phyloP scores from a whole-genome alignment of 306 rosid genomes.

The Fagus crenata region DNA sequence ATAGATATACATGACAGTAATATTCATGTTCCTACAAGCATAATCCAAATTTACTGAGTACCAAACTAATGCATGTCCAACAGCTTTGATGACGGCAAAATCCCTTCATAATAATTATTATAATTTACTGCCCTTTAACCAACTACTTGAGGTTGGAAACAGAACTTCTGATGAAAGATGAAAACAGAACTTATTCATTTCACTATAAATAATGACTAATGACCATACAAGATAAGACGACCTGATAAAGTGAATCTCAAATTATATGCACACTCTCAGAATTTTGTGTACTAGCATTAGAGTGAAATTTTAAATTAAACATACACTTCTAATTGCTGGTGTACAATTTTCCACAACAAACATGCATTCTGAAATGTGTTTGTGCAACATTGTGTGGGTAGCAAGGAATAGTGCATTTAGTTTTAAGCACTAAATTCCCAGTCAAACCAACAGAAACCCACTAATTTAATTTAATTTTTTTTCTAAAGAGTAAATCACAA shows the following conservation, averaged over 20 bases:
- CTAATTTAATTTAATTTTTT: conserved; percentile 2
- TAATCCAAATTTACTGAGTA: neutral
- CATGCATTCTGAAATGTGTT: neutral
- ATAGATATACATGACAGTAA: neutral
- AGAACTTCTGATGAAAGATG: no score
- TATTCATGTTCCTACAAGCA: neutral
- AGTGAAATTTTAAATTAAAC: neutral
- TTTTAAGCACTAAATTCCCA: conserved; percentile 2
- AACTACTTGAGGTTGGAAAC: no score
- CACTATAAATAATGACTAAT: neutral
- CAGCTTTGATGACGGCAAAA: neutral
- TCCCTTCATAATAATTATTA: neutral
- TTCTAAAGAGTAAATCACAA: conserved; percentile 4
- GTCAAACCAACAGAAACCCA: conserved; percentile 19
- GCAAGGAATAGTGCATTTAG: neutral
- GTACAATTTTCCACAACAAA: neutral
- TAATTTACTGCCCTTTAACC: no score
- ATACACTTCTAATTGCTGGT: neutral
- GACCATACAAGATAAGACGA: neutral
- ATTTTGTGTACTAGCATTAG: neutral
- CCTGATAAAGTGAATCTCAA: neutral
- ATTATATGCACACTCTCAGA: no score
- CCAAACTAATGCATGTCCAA: neutral
- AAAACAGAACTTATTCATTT: neutral
- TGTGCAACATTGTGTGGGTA: neutral